Conservation (phyloP, 495 filamentous ascomycete genomes). For the Elasticomyces elasticus region DNA sequence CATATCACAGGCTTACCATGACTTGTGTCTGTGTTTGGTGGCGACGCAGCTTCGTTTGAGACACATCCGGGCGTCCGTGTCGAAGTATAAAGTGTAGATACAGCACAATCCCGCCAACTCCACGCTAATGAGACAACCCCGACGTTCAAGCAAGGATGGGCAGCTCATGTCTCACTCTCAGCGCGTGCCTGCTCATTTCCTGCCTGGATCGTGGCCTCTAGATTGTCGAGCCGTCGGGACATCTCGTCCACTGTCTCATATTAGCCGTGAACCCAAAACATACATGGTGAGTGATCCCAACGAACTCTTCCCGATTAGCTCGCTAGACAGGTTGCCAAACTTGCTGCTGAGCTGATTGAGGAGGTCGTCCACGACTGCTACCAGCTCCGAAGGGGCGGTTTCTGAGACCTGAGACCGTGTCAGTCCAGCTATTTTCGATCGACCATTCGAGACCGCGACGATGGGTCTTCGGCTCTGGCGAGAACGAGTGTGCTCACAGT, state of each 20-base stretch:
- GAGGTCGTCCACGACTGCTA: constrained; percentile 71
- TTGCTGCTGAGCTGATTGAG: constrained; percentile 75
- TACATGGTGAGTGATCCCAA: constrained; percentile 7
- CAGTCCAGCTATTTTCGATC: neutral
- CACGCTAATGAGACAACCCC: neutral
- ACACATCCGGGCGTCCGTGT: too few relatives aligned
- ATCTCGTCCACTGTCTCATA: constrained; percentile 76
- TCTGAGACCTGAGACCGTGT: constrained; percentile 1
- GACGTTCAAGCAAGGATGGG: neutral
- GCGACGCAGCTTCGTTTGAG: too few relatives aligned
- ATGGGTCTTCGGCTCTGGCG: neutral
- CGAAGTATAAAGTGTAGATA: too few relatives aligned
- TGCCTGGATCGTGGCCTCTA: constrained; percentile 62
- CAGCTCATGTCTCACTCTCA: constrained; percentile 5
- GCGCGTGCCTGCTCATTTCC: constrained; percentile 34
- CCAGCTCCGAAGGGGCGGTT: constrained; percentile 47
- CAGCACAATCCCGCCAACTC: neutral
- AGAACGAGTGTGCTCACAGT: neutral
- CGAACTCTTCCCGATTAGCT: constrained; percentile 82
- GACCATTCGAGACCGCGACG: neutral
- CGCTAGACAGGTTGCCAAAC: constrained; percentile 67
- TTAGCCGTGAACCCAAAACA: constrained; percentile 2
- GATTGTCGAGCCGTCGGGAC: constrained; percentile 75
- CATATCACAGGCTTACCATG: too few relatives aligned
- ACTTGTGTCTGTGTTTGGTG: too few relatives aligned